These are phyloP conservation scores for Alternaria gansuensis DNA, from an alignment of 2,329 filamentous ascomycete genomes.

Conservation along the genomic window DNA sequence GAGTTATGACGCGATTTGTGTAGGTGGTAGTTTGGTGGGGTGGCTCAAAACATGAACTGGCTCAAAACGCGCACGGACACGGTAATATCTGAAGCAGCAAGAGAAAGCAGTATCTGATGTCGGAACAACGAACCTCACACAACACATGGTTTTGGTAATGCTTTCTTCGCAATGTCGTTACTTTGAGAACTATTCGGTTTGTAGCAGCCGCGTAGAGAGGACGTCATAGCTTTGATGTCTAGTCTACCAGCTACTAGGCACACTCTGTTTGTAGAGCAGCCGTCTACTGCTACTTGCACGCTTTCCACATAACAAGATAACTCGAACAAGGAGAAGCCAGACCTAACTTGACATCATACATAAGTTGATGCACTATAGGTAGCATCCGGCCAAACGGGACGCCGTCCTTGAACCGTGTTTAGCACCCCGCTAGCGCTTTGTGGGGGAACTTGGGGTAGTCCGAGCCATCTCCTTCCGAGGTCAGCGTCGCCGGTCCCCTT, in stretches of 20 bases:
- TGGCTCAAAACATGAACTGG: no score
- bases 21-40: no score
- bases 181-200: no score
- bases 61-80: no score
- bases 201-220: no score
- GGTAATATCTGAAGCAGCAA: no score
- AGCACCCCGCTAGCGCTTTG: constrained; percentile 20
- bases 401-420: constrained; percentile 6
- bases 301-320: neutral
- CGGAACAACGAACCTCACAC: no score
- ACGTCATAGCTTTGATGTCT: neutral
- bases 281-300: neutral
- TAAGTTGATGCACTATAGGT: neutral
- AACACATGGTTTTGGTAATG: no score
- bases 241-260: neutral
- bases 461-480: constrained; percentile 17
- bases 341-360: neutral
- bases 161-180: no score
- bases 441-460: constrained; percentile 14
- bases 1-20: no score
- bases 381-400: neutral
- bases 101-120: no score
- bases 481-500: constrained; percentile 16
- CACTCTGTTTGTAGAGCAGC: neutral
- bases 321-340: neutral